Base-by-base conservation (phyloP, 1,284 basidiomycete species). In the Vanrija pseudolonga region DNA sequence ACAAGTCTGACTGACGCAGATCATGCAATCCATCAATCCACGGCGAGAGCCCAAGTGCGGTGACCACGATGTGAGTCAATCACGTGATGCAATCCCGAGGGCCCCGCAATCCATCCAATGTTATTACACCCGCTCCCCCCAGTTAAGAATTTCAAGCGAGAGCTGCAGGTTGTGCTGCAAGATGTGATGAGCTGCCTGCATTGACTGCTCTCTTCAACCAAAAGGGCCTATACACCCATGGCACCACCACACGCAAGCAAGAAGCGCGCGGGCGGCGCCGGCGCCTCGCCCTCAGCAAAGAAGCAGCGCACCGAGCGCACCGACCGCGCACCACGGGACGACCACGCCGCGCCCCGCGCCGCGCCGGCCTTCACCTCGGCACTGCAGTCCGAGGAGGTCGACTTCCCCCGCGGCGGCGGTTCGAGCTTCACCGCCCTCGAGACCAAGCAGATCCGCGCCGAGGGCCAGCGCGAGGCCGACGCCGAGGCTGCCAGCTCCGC, bases 381-480 rank as follows among this genome's bases (percentile, higher is more conserved):
- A 3, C 72, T 86, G 41, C 75, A 82, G 38, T 64, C 80, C 41
- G 87, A 91, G 44, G 90, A 95, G 69, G 84, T 92, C 56, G 92
- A 97, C 77, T 98, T 98, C 74, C 94, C 94, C 45, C 85, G 96
- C 67, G 96, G 95, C 18, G 82, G 82, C n/a, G 82, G 82, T 39
- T 77, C 79, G 4, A 73, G 80, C 38, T 83, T 96, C 63, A 96
- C 94, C 26, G 87, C 91, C 24, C 79, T 92, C n/a, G 94, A 98
- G 76, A 86, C 92, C 60, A 91, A 94, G 71, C 80, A 87, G 57
- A 84, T 90, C 24, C 84, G 87, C 52, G 85, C 87, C 19, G 94
- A 98, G 73, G 95, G 86, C 5, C 79, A 84, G 11, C 84, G 85
- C 68, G 92, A 97, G 72, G 90, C 90, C 0, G 84, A 91, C 65